Base-by-base conservation (phyloP, 371 early-diverging fungal genomes). In the Saksenaea oblongispora region DNA sequence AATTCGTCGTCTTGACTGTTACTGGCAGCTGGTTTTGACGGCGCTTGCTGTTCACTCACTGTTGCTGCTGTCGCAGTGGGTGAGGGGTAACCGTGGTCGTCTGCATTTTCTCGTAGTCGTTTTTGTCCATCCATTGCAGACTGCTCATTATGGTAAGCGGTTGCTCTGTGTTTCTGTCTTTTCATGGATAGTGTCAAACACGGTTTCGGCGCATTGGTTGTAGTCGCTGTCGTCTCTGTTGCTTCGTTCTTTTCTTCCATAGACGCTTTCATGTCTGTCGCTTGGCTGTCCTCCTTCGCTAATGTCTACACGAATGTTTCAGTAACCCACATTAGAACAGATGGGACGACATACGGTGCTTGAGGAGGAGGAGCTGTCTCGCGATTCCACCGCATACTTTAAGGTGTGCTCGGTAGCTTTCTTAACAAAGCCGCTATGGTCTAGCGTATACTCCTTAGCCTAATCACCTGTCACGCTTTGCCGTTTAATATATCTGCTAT, bases 381-480 rank as follows among this genome's bases (percentile, higher is more conserved):
- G 51, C 1, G 22, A 5, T 22, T n/a, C 51, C 22, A 63, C 34
- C 8, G 75, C 84, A 66, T 79, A 63, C 54, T 71, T 76, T 2
- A 61, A 11, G 0, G 85, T 83, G 26, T 44, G 65, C 15, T 79
- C 73, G 4, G 57, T 60, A 4, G 85, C 85, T 54, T 79, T 80
- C 24, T 69, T 68, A 14, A 47, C 13, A 56, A 76, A 84, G 9
- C 67, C 37, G 4, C 67, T 64, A 28, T 72, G 53, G 56, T 79
- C 72, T 2, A 76, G 41, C 28, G 75, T 72, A 59, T 70, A 84
- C 60, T 83, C 79, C 54, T 62, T 68, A 0, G 85, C 85, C 79
- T 79, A 61, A 60, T 56, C 22, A 42, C 24, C 41, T 14, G 3
- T 13, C 11, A 59, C 44, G 28, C 51, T 42, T 28, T 37, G 59